Conservation (phyloP, 345 rosid genomes). For the Camelina neglecta region DNA sequence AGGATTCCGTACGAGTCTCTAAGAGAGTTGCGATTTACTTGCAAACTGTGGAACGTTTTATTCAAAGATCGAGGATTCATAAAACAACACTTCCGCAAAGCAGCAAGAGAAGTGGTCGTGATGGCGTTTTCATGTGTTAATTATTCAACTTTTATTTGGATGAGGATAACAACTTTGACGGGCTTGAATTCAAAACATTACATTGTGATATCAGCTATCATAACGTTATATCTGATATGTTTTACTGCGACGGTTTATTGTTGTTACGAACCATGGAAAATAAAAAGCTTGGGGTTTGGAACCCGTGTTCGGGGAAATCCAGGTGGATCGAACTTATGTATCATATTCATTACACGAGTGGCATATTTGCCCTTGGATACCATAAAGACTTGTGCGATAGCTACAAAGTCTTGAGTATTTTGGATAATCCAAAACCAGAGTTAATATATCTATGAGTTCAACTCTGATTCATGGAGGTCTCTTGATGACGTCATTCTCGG, state of each 20-base stretch:
- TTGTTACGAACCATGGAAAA: neutral
- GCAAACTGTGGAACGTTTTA: neutral
- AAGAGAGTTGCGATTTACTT: neutral
- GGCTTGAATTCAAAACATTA: neutral
- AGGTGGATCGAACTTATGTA: neutral
- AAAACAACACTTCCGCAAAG: neutral
- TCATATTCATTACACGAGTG: neutral
- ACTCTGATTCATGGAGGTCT: neutral
- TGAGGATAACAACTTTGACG: neutral
- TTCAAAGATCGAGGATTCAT: neutral
- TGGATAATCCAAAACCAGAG: neutral
- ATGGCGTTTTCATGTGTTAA: neutral
- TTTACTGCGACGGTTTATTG: neutral
- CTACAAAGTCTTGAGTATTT: slow-evolving; percentile 6
- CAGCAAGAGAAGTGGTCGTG: neutral
- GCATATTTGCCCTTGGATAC: neutral
- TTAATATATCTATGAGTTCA: neutral
- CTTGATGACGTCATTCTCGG: slow-evolving; percentile 2
- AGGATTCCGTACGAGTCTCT: neutral
- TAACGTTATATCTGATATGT: neutral
- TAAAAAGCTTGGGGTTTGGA: neutral
- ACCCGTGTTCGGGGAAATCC: neutral
- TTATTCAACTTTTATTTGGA: neutral
- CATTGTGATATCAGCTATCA: neutral
- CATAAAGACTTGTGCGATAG: neutral